Percentiles rank a stretch among this genome's conserved stretches.
Evolutionary conservation across 2,329 filamentous ascomycete genomes (phyloP).

Genomic region (Xylariaceae sp.): DNA sequence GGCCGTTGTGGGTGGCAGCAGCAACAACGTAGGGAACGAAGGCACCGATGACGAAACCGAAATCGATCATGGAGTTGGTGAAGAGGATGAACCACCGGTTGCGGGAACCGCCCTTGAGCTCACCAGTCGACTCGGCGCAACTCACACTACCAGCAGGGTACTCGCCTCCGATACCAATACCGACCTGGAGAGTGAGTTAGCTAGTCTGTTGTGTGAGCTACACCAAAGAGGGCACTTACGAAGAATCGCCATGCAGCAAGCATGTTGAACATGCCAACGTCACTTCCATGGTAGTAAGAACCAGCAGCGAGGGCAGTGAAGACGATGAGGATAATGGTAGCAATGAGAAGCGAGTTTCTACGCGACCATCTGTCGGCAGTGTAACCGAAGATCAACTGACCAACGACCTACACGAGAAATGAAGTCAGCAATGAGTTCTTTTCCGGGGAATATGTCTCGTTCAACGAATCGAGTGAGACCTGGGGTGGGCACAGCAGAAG

Average conservation of each 20-base stretch:
- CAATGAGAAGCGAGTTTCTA: slow-evolving; percentile 73
- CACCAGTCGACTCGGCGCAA: slow-evolving; percentile 76
- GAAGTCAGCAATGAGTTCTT: neutral
- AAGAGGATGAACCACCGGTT: slow-evolving; percentile 90
- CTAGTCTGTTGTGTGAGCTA: neutral
- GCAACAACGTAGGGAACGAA: slow-evolving; percentile 64
- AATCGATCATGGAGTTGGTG: slow-evolving; percentile 82
- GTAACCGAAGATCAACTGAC: slow-evolving; percentile 75
- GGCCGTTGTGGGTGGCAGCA: slow-evolving; percentile 51
- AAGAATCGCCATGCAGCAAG: slow-evolving; percentile 83
- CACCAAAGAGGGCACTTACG: slow-evolving; percentile 36
- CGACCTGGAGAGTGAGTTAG: slow-evolving; percentile 36
- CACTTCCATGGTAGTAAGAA: slow-evolving; percentile 66
- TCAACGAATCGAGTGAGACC: neutral
- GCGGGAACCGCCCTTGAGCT: slow-evolving; percentile 72
- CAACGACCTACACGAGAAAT: slow-evolving; percentile 50
- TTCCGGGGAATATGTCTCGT: neutral
- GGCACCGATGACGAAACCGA: slow-evolving; percentile 73
- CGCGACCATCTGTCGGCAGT: slow-evolving; percentile 80
- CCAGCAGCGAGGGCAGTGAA: slow-evolving; percentile 77
- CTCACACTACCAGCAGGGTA: slow-evolving; percentile 81
- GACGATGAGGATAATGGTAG: slow-evolving; percentile 76
- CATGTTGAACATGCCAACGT: slow-evolving; percentile 68
- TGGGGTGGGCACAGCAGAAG: neutral
- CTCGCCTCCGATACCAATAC: slow-evolving; percentile 76